Percentiles rank a stretch among this genome's conserved stretches.
These are phyloP conservation scores for Podospora anserina DNA, from an alignment of 495 filamentous ascomycete genomes.

Conservation along the genomic window DNA sequence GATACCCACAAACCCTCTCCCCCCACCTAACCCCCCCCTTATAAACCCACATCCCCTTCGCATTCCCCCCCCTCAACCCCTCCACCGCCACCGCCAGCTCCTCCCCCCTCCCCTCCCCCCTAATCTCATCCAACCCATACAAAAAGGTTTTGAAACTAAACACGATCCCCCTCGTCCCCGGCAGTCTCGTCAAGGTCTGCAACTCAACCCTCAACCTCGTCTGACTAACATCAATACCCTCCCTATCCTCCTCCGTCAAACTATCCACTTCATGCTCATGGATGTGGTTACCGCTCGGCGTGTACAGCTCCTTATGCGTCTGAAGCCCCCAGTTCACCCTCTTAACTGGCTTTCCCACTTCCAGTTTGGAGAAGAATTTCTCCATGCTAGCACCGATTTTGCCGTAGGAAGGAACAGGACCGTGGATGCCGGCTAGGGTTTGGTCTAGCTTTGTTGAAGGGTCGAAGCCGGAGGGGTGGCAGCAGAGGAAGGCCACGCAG, in stretches of 20 bases:
- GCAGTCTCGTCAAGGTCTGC: conserved; percentile 73
- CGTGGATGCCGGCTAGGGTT: conserved; percentile 64
- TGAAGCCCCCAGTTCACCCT: conserved; percentile 67
- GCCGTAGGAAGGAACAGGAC: conserved; percentile 66
- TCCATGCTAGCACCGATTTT: conserved; percentile 77
- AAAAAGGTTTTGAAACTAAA: conserved; percentile 81
- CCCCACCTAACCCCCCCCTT: conserved; percentile 69
- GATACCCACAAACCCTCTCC: conserved; percentile 55
- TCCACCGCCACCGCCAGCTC: conserved; percentile 69
- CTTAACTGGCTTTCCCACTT: conserved; percentile 53
- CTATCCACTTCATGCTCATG: conserved; percentile 40
- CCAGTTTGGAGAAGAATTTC: conserved; percentile 61
- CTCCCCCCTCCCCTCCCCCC: conserved; percentile 62
- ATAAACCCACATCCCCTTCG: conserved; percentile 64
- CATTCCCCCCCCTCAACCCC: conserved; percentile 65
- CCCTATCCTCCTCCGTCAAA: conserved; percentile 32
- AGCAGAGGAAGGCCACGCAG: conserved; percentile 64
- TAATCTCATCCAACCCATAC: conserved; percentile 65
- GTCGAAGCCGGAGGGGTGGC: conserved; percentile 72
- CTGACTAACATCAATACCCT: conserved; percentile 50
- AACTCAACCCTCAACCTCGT: conserved; percentile 66
- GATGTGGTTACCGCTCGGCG: conserved; percentile 50
- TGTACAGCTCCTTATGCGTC: conserved; percentile 54
- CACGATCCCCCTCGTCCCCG: conserved; percentile 60
- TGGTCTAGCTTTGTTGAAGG: conserved; percentile 61